Evolutionary conservation across 495 filamentous ascomycete species (phyloP), one percentile per base, ranked within the genome.

Genomic region (Usnea hakonensis): DNA sequence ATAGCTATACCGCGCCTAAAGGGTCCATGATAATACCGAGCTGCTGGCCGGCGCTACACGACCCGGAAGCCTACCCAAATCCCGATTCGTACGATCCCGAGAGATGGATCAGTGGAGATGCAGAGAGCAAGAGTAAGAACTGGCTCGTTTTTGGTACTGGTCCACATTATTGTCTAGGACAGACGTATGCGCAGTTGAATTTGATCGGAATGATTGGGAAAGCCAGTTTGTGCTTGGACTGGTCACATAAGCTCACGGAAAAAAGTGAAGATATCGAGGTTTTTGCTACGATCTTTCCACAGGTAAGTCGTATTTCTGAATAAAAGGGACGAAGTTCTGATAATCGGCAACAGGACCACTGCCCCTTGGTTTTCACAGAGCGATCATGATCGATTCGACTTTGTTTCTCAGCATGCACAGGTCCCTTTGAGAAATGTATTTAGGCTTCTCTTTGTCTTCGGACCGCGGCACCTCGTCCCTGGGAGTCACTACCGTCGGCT

Each of bases 71-170:
- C 35, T 98, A 97, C 72, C 83, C 89, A 48, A 85, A 91, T 64
- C 90, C 95, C 6, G 92, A 98, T 71, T 79, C 81, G 9, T 98
- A 90, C 68, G 77, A 82, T 68, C 94, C 94, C 5, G 94, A 98
- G 64, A 85, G 94, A 61, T 98, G 94, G 85, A 89, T 95, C 70
- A 84, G 84, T 16, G 94, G 95, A 60, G 87, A 87, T 65, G 94
- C 94, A 6, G 94, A 97, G 74, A 85, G 90, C 76, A 90, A 93
- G 64, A 79, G 84, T 64, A 98, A 97, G 86, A 98, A 98, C 78
- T 98, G 87, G 82, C 82, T 98, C 44, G 92, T 98, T 33, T 98
- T 98, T 67, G 94, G 94, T 64, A 94, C 90, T 8, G 94, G 94
- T 16, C 89, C 94, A 65, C 94, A 98, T 78, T 97, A 97, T 76